Evolutionary conservation across 495 filamentous ascomycete genomes (phyloP).

Genomic region (Lepidopterella palustris): DNA sequence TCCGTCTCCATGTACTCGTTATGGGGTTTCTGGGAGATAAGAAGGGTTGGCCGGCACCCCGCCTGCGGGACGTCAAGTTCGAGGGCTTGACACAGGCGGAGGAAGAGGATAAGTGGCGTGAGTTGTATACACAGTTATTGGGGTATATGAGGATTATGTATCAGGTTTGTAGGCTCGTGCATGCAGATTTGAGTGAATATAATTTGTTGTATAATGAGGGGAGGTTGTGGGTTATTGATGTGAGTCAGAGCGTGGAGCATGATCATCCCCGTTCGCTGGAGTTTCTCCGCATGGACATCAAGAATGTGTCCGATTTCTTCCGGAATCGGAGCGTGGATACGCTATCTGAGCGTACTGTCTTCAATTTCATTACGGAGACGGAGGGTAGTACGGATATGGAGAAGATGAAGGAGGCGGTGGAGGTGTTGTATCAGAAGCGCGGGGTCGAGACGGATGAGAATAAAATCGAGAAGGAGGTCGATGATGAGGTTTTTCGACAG

Average conservation of each 20-base stretch:
- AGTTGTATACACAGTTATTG: conserved; percentile 73
- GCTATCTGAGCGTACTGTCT: conserved; percentile 64
- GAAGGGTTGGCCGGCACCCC: conserved; percentile 78
- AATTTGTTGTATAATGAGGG: conserved; percentile 85
- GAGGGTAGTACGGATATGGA: conserved; percentile 46
- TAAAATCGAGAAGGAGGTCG: conserved; percentile 52
- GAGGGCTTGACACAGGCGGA: conserved; percentile 41
- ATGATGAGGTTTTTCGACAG: conserved; percentile 87
- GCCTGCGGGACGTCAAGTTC: conserved; percentile 68
- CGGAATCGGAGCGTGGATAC: conserved; percentile 71
- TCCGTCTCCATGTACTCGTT: conserved; percentile 82
- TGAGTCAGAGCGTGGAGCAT: conserved; percentile 93
- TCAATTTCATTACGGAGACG: conserved; percentile 65
- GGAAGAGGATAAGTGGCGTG: conserved; percentile 57
- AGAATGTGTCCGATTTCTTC: conserved; percentile 93
- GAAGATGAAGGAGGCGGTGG: conserved; percentile 45
- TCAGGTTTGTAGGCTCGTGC: conserved; percentile 80
- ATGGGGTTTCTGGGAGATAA: conserved; percentile 90
- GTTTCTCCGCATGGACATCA: conserved; percentile 95
- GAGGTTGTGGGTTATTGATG: conserved; percentile 88
- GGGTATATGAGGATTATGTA: conserved; percentile 89
- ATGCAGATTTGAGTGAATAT: conserved; percentile 95
- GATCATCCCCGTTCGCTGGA: conserved; percentile 87
- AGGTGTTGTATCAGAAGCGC: conserved; percentile 43
- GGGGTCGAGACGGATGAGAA: conserved; percentile 37